Evolutionary conservation across 2,329 filamentous ascomycete species (phyloP).

Genomic region (Aspergillus ochraceoroseus): DNA sequence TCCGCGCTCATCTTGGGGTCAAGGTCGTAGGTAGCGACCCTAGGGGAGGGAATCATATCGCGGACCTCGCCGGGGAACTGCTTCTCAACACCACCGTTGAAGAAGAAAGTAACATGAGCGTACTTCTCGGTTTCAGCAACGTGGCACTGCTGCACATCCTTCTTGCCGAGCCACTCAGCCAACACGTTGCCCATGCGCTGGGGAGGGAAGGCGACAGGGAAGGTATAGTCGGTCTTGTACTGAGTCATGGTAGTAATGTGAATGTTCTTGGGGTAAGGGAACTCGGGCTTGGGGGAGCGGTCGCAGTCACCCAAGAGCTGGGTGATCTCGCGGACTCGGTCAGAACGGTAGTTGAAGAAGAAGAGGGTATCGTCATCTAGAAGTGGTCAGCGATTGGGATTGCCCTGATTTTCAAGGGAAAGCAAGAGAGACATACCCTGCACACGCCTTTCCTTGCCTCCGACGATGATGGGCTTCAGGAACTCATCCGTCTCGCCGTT

Average conservation of each 20-base stretch:
- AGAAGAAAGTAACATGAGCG: conserved; percentile 99
- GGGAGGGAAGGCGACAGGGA: conserved; percentile 85
- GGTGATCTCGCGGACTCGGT: conserved; percentile 92
- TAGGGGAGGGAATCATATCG: conserved; percentile 91
- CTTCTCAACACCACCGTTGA: conserved; percentile 98
- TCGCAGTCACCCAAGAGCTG: conserved; percentile 90
- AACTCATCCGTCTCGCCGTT: conserved; percentile 93
- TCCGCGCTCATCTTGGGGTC: conserved; percentile 95
- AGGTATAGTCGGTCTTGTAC: conserved; percentile 94
- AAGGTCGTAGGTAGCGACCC: conserved; percentile 90
- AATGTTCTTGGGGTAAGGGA: conserved; percentile 87
- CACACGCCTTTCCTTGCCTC: conserved; percentile 77
- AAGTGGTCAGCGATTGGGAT: conserved; percentile 18
- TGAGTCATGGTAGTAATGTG: conserved; percentile 93
- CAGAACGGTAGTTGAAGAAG: conserved; percentile 99
- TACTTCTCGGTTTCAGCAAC: conserved; percentile 99
- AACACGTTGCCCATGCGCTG: conserved; percentile 98
- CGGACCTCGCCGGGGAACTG: conserved; percentile 86
- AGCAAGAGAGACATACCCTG: conserved; percentile 55
- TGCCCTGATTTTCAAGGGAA: neutral
- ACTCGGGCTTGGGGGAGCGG: conserved; percentile 82
- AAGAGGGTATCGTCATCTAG: conserved; percentile 87
- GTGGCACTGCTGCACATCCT: conserved; percentile 87
- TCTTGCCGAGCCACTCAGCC: conserved; percentile 89
- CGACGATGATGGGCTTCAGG: conserved; percentile 93